A percentile compares a stretch with the other conserved stretches of the same genome.
These are phyloP conservation scores for Syzygium grande DNA, from an alignment of 345 rosid species.

Conservation along the genomic window DNA sequence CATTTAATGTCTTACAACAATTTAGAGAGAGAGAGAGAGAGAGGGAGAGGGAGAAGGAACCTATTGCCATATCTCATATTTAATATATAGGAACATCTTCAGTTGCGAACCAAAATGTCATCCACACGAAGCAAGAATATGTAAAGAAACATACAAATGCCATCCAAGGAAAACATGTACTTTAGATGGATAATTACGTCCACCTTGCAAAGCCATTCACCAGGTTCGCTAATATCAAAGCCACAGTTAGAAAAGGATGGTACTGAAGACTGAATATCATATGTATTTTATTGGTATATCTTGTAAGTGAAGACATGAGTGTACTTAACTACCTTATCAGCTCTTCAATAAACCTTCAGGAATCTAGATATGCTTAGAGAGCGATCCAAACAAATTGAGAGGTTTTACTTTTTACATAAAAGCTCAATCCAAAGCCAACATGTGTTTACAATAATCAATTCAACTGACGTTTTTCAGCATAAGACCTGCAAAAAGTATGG, in stretches of 20 bases:
- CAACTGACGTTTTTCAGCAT: background rate
- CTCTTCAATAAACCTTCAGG: background rate
- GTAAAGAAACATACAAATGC: background rate
- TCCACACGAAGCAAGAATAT: background rate
- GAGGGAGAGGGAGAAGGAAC: background rate
- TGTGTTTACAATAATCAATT: background rate
- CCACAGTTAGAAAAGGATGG: background rate
- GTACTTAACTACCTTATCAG: background rate
- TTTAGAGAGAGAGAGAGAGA: background rate
- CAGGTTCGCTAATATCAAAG: background rate
- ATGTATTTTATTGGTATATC: background rate
- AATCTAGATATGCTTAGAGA: background rate
- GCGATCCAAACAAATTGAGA: background rate
- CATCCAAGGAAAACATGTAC: background rate
- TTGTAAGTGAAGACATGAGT: background rate
- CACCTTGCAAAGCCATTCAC: background rate
- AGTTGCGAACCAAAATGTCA: background rate
- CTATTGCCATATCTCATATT: background rate
- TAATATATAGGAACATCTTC: background rate
- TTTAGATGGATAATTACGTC: background rate
- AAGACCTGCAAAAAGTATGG: background rate
- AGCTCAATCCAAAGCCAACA: background rate
- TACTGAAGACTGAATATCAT: background rate
- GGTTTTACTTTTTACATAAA: background rate
- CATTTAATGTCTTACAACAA: background rate